A percentile compares a stretch with the other conserved stretches of the same genome.
Evolutionary conservation across 176 grass and related monocot species (phyloP).

Genomic region (Oryza australiensis): DNA sequence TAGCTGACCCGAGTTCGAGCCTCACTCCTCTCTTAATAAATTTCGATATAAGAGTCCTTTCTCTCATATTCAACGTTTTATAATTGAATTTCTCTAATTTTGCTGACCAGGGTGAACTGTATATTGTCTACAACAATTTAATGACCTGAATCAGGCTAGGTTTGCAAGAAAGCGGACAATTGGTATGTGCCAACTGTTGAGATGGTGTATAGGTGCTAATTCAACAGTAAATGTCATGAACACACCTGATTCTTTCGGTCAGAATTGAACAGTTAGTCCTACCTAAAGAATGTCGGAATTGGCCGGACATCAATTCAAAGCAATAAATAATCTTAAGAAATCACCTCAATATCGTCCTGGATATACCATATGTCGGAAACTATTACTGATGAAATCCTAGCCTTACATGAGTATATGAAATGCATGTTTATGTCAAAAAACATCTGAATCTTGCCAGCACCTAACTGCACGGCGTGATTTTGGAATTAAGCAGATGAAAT

Average conservation of each 20-base stretch:
- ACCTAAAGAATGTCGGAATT: slow-evolving; percentile 21
- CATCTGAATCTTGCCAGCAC: background rate
- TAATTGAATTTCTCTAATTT: background rate
- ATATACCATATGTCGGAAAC: background rate
- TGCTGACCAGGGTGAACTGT: background rate
- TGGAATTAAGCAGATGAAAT: background rate
- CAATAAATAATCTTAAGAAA: background rate
- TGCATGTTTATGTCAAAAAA: no score
- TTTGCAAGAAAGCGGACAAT: slow-evolving; percentile 18
- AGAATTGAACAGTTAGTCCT: background rate
- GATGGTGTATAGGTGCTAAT: background rate
- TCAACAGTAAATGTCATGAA: background rate
- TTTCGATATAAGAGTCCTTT: no score
- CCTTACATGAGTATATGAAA: background rate
- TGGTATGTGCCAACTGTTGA: background rate
- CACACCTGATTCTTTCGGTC: background rate
- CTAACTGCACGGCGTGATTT: background rate
- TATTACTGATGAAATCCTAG: background rate
- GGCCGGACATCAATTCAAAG: background rate
- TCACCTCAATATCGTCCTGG: background rate
- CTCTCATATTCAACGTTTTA: no score
- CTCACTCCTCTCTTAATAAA: no score
- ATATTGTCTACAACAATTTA: background rate
- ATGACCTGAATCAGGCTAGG: background rate
- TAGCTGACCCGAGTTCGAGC: no score